phyloP scores from a whole-genome alignment of 768 basidiomycete genomes.

The Russula brevipes region DNA sequence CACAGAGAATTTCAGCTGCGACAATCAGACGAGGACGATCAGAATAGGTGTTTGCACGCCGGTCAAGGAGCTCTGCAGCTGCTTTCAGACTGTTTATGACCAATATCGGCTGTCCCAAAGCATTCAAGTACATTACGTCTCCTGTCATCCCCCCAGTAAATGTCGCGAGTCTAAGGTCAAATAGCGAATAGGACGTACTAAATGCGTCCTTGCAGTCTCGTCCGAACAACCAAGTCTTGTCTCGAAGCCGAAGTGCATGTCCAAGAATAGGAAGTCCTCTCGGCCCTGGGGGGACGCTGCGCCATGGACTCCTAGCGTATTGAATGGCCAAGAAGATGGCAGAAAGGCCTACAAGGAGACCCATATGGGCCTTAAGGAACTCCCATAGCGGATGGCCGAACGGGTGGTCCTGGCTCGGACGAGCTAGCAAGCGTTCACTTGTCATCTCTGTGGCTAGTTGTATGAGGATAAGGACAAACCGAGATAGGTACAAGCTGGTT shows the following conservation, averaged over 20 bases:
- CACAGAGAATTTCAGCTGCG: neutral
- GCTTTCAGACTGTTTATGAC: neutral
- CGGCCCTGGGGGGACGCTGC: constrained; percentile 2
- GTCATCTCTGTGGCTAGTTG: neutral
- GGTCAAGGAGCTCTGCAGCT: neutral
- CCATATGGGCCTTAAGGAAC: neutral
- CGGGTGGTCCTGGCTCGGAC: neutral
- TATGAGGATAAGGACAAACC: no score
- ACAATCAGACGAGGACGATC: neutral
- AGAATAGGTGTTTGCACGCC: neutral
- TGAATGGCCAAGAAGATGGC: neutral
- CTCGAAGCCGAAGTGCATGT: neutral
- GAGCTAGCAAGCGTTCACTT: neutral
- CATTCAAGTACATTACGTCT: neutral
- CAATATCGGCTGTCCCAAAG: neutral
- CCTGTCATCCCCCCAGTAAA: neutral
- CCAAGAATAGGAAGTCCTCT: neutral
- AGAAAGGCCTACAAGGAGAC: neutral
- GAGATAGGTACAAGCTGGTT: no score
- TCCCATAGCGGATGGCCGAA: neutral
- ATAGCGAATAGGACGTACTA: neutral
- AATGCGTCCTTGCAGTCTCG: neutral
- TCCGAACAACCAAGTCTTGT: neutral
- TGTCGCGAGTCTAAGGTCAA: neutral
- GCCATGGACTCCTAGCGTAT: neutral